These are phyloP conservation scores for Trifolium fragiferum DNA, from an alignment of 306 rosid species.

Conservation along the genomic window DNA sequence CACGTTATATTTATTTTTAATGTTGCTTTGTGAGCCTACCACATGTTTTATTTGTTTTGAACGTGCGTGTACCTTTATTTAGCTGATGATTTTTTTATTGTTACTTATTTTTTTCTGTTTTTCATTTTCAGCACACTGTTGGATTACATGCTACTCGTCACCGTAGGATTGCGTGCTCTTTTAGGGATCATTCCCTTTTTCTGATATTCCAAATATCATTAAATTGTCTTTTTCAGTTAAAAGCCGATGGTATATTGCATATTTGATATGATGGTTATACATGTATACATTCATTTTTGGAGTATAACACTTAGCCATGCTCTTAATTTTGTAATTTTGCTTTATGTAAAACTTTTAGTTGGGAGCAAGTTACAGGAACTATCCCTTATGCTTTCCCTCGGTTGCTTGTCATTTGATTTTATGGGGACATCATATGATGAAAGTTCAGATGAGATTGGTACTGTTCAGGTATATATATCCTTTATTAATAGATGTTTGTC, in stretches of 20 bases:
- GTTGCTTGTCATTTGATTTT: slow-evolving; percentile 58
- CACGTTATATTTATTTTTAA: slow-evolving; percentile 12
- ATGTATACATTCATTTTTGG: slow-evolving; percentile 16
- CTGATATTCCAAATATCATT: slow-evolving; percentile 55
- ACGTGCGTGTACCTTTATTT: neutral
- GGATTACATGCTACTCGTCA: slow-evolving; percentile 55
- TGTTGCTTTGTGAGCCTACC: neutral
- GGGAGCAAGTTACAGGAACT: slow-evolving; percentile 59
- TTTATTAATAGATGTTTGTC: slow-evolving; percentile 8
- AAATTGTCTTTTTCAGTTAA: slow-evolving; percentile 52
- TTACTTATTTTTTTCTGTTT: slow-evolving; percentile 25
- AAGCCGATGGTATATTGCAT: slow-evolving; percentile 49
- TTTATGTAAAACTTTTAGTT: slow-evolving; percentile 40
- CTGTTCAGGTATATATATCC: slow-evolving; percentile 50
- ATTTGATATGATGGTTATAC: slow-evolving; percentile 24
- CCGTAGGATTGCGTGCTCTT: slow-evolving; percentile 55
- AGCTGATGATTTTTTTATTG: slow-evolving; percentile 33
- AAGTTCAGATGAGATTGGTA: slow-evolving; percentile 63
- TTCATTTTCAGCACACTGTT: slow-evolving; percentile 46
- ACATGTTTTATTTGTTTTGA: slow-evolving; percentile 18
- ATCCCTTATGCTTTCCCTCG: slow-evolving; percentile 47
- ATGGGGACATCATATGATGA: slow-evolving; percentile 60
- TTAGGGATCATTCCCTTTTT: slow-evolving; percentile 53
- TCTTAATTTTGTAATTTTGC: slow-evolving; percentile 35
- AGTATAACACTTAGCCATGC: neutral